phyloP scores from a whole-genome alignment of 768 basidiomycete species.

The Leccinum rimulosum region DNA sequence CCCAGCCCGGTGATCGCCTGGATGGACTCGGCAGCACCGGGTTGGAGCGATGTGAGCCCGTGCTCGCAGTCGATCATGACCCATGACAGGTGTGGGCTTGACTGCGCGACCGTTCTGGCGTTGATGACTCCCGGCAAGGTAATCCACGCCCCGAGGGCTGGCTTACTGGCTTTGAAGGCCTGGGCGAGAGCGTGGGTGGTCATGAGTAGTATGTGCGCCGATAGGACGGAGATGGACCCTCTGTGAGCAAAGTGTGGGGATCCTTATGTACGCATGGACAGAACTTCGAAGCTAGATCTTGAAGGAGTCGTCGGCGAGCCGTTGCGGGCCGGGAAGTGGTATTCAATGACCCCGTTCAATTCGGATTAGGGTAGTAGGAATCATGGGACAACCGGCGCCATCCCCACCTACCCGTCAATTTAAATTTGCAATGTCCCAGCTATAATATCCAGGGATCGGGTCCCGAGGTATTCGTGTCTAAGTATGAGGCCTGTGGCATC shows the following conservation, averaged over 20 bases:
- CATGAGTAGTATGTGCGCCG: slow-evolving; percentile 33
- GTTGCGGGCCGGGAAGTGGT: background rate
- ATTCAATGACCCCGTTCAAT: background rate
- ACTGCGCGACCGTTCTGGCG: slow-evolving; percentile 56
- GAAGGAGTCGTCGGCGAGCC: slow-evolving; percentile 10
- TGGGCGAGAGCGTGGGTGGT: slow-evolving; percentile 51
- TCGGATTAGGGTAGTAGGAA: background rate
- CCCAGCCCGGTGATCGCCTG: slow-evolving; percentile 51
- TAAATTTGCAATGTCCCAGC: background rate
- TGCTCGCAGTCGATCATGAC: slow-evolving; percentile 69
- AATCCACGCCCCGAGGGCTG: slow-evolving; percentile 69
- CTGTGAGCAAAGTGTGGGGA: background rate
- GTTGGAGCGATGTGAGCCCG: slow-evolving; percentile 53
- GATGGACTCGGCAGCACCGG: slow-evolving; percentile 55
- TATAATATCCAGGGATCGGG: background rate
- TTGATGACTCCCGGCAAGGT: slow-evolving; percentile 57
- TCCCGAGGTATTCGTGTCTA: background rate
- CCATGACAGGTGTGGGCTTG: slow-evolving; percentile 59
- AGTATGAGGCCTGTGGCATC: background rate
- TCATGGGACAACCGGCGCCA: background rate
- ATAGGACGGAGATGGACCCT: background rate
- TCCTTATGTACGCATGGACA: background rate
- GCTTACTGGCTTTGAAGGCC: slow-evolving; percentile 51
- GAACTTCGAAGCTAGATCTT: background rate
- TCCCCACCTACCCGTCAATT: background rate